Evolutionary conservation across 164 flowering plant species (phyloP).

Genomic region (Taxillus chinensis): DNA sequence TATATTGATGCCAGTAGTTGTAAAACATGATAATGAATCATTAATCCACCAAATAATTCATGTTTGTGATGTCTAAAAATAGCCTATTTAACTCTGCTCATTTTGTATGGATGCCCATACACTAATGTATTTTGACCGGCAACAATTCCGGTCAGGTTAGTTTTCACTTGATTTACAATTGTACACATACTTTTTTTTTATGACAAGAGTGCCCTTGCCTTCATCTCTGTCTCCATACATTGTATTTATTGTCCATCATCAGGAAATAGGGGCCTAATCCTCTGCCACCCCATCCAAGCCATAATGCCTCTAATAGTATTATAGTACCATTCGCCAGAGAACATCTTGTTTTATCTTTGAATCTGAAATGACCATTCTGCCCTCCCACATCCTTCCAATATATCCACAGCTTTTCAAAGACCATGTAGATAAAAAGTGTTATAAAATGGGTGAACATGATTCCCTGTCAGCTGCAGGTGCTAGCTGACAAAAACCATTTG

Average conservation of each 20-base stretch:
- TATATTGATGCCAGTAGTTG: background rate
- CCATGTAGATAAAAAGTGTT: conserved; percentile 4
- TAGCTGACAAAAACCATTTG: conserved; percentile 23
- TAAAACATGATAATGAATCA: background rate
- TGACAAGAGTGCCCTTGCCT: conserved; percentile 5
- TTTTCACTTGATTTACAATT: background rate
- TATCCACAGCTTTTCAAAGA: background rate
- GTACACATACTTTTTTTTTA: background rate
- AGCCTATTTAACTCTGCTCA: background rate
- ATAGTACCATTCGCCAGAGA: background rate
- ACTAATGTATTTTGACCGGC: background rate
- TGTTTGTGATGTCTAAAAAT: background rate
- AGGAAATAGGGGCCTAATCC: conserved; percentile 9
- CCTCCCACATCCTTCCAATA: background rate
- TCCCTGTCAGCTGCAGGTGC: conserved; percentile 19
- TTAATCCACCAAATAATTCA: background rate
- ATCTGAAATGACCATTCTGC: conserved; percentile 4
- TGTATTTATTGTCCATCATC: conserved; percentile 9
- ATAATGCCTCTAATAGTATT: conserved; percentile 11
- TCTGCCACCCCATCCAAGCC: conserved; percentile 12
- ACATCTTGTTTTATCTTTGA: background rate
- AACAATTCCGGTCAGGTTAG: conserved; percentile 6
- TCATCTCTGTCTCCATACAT: conserved; percentile 1
- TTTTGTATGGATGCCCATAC: too few species aligned
- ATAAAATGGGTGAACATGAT: conserved; percentile 16